A percentile compares a stretch with the other conserved stretches of the same genome.
These are phyloP conservation scores for Rhododendron kiyosumense DNA, from an alignment of 148 eudicot species.

Conservation along the genomic window DNA sequence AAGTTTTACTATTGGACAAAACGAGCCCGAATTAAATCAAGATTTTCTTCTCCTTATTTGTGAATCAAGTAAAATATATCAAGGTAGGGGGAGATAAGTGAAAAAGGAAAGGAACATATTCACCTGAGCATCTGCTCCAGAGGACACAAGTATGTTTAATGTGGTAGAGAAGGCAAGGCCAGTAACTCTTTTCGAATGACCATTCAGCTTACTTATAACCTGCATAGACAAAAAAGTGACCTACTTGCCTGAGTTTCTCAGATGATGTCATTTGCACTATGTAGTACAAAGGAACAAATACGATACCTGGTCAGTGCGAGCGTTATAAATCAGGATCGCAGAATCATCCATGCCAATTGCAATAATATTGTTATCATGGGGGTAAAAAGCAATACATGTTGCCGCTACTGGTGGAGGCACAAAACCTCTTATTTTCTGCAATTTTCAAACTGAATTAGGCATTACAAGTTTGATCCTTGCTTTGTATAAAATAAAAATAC, in stretches of 20 bases:
- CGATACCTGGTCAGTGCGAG: slow-evolving; percentile 33
- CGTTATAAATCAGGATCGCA: slow-evolving; percentile 37
- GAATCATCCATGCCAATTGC: slow-evolving; percentile 52
- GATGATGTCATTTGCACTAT: neutral
- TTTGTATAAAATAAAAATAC: neutral
- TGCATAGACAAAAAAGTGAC: slow-evolving; percentile 11
- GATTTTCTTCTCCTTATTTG: neutral
- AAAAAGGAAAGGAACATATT: neutral
- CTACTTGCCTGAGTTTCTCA: neutral
- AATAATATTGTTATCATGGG: slow-evolving; percentile 44
- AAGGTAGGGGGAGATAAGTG: neutral
- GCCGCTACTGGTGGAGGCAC: slow-evolving; percentile 45
- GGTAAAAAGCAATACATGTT: slow-evolving; percentile 43
- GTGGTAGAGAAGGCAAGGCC: slow-evolving; percentile 52
- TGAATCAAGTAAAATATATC: neutral
- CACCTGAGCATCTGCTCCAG: slow-evolving; percentile 60
- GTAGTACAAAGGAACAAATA: neutral
- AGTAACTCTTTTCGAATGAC: slow-evolving; percentile 46
- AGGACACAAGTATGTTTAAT: slow-evolving; percentile 41
- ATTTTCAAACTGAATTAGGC: neutral
- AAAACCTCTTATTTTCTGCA: slow-evolving; percentile 40
- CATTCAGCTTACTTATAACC: slow-evolving; percentile 49
- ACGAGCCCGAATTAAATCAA: neutral
- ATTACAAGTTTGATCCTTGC: neutral
- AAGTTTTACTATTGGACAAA: neutral